A percentile compares a stretch with the other conserved stretches of the same genome.
phyloP scores from a whole-genome alignment of 108 stramenopile species.

The Stephanodiscus minutulus region DNA sequence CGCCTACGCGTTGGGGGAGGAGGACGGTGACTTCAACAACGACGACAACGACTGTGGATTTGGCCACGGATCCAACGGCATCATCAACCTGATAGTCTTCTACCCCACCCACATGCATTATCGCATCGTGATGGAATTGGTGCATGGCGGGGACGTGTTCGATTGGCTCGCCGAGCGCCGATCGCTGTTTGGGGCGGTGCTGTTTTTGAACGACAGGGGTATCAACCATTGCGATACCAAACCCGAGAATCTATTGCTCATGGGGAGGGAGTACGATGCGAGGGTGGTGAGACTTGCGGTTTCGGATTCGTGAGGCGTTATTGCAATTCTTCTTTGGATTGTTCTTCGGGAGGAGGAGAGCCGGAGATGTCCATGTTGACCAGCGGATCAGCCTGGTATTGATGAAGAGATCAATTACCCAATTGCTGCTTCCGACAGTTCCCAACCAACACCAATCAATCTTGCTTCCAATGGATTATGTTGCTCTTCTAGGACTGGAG shows the following conservation, averaged over 20 bases:
- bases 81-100: slow-evolving; percentile 82
- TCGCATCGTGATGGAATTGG: slow-evolving; percentile 87
- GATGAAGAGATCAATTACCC: no score
- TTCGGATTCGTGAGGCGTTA: slow-evolving; percentile 94
- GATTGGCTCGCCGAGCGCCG: slow-evolving; percentile 81
- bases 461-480: no score
- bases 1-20: no score
- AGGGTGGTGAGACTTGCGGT: slow-evolving; percentile 83
- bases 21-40: slow-evolving; percentile 1
- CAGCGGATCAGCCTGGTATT: no score
- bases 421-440: no score
- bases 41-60: slow-evolving; percentile 39
- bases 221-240: slow-evolving; percentile 94
- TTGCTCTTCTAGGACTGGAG: no score
- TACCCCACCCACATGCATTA: slow-evolving; percentile 67
- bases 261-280: slow-evolving; percentile 65
- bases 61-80: no score
- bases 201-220: slow-evolving; percentile 69
- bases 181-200: slow-evolving; percentile 67
- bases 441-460: no score
- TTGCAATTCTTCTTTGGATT: slow-evolving; percentile 47
- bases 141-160: slow-evolving; percentile 94
- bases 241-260: slow-evolving; percentile 90
- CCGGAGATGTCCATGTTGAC: slow-evolving; percentile 62
- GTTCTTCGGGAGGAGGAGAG: no score